Evolutionary conservation across 257 asterid species (phyloP), one percentile per base, ranked within the genome.

Genomic region (Solanum chaucha): DNA sequence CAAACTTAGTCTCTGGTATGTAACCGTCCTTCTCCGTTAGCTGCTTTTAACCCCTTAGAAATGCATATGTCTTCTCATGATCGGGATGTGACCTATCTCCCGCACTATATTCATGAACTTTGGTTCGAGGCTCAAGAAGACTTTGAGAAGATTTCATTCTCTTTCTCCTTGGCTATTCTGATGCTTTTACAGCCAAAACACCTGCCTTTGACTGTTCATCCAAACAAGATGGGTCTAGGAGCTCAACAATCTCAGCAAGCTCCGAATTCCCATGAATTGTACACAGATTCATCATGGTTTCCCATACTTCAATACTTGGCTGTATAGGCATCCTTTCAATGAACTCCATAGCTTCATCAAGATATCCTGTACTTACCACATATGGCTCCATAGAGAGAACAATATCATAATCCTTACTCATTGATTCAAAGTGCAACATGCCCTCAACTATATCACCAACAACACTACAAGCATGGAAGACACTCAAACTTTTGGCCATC

Each of bases 1-100:
- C 98, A 58, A 91, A 93, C 87, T 90, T 96, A n/a, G 90, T 83
- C 78, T 96, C 98, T 4, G 96, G 93, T 7, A 93, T 71, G 85
- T 95, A 96, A 87, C 98, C 98, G 8, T 71, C 90, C 86, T 95
- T 98, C 85, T 93, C 93, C 95, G 95, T 90, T 55, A 95, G 97
- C 89, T 94, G 91, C 92, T 87, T 93, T 91, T 95, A 86, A 70
- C 96, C 94, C 85, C 92, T 51, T 75, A 95, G 96, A 86, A 95
- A 68, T 41, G 88, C 85, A 46, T 95, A 95, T 67, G 92, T 86
- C 86, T 89, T 92, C 11, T 93, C 96, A 51, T 90, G 91, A 82
- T 94, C 95, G 0, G 98, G 97, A 84, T 91, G 93, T 70, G 98
- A 93, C 85, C 96, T 90, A 88, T 96, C 99, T 78, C 99, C 99